A percentile compares a stretch with the other conserved stretches of the same genome.
These are phyloP conservation scores for Arthrobotrys musiformis DNA, from an alignment of 2,329 filamentous ascomycete genomes.

Conservation along the genomic window DNA sequence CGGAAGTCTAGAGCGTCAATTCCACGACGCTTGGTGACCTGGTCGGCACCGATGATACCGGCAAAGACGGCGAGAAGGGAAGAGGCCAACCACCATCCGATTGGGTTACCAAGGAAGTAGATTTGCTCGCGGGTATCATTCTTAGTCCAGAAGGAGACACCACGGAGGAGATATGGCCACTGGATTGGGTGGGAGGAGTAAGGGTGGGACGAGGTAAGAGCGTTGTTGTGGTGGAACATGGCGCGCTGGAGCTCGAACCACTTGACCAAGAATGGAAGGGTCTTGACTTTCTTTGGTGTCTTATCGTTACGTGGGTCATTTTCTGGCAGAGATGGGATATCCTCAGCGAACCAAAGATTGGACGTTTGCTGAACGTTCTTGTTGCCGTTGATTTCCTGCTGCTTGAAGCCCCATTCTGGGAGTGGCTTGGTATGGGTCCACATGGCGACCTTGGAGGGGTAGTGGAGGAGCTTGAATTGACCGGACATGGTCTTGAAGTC, in stretches of 20 bases:
- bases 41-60: constrained; percentile 90
- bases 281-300: constrained; percentile 81
- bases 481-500: constrained; percentile 90
- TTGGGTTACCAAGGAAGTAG: constrained; percentile 95
- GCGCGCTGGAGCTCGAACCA: constrained; percentile 96
- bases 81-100: constrained; percentile 97
- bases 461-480: constrained; percentile 95
- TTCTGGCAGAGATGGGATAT: constrained; percentile 79
- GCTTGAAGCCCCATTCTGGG: constrained; percentile 97
- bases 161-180: constrained; percentile 96
- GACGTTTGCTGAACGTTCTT: constrained; percentile 90
- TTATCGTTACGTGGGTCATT: constrained; percentile 80
- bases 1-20: constrained; percentile 92
- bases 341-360: constrained; percentile 94
- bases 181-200: constrained; percentile 95
- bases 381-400: constrained; percentile 99
- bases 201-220: constrained; percentile 94
- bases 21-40: constrained; percentile 90
- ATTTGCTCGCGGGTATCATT: constrained; percentile 95
- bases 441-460: constrained; percentile 96
- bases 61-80: constrained; percentile 91
- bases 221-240: constrained; percentile 99
- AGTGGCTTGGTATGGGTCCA: constrained; percentile 96
- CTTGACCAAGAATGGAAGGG: constrained; percentile 87
- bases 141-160: constrained; percentile 99